A percentile compares a stretch with the other conserved stretches of the same genome.
These are phyloP conservation scores for Talaromyces sp. DNA, from an alignment of 2,329 filamentous ascomycete genomes.

Conservation along the genomic window DNA sequence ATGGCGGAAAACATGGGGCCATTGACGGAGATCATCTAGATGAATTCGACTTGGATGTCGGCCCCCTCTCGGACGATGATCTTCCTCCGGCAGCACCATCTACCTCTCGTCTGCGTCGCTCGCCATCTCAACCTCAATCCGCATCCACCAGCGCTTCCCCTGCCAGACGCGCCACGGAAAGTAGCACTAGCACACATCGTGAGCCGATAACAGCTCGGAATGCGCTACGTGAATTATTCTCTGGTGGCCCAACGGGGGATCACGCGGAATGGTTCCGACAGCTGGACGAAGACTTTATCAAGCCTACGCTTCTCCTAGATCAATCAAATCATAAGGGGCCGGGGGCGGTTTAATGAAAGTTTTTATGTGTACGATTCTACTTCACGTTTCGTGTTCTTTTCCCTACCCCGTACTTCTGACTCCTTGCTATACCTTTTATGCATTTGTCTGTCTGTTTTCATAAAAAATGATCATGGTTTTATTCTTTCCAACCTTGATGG, in stretches of 20 bases:
- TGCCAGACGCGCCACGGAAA: conserved; percentile 27
- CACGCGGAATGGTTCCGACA: conserved; percentile 87
- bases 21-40: conserved; percentile 30
- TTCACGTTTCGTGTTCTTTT: background rate
- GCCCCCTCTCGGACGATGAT: conserved; percentile 53
- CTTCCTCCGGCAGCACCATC: conserved; percentile 55
- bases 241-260: conserved; percentile 69
- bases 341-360: conserved; percentile 13
- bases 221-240: conserved; percentile 76
- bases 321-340: conserved; percentile 50
- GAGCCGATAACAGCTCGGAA: conserved; percentile 65
- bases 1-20: conserved; percentile 32
- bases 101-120: conserved; percentile 34
- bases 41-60: conserved; percentile 41
- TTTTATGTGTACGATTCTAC: background rate
- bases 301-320: conserved; percentile 83
- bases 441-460: background rate
- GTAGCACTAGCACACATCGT: conserved; percentile 10
- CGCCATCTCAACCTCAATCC: conserved; percentile 35
- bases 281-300: conserved; percentile 93
- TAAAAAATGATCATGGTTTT: background rate
- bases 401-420: background rate
- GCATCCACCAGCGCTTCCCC: conserved; percentile 28
- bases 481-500: conserved; percentile 4
- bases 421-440: conserved; percentile 5